A percentile compares a stretch with the other conserved stretches of the same genome.
These are phyloP conservation scores for Cladosporium sp. DNA, from an alignment of 2,329 filamentous ascomycete species.

Conservation along the genomic window DNA sequence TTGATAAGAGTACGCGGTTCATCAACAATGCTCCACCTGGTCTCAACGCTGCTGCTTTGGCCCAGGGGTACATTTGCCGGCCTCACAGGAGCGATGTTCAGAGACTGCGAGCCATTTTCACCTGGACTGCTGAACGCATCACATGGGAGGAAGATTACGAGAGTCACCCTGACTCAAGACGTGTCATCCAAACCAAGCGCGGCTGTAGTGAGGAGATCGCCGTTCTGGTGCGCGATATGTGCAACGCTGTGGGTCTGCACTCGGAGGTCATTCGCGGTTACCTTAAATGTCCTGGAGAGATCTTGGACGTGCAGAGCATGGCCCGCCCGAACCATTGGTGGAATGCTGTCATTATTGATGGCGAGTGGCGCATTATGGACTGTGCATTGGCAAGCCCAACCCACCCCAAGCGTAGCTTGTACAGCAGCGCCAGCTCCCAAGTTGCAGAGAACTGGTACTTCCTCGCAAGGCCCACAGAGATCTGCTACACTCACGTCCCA, in stretches of 20 bases:
- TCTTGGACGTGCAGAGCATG: slow-evolving; percentile 75
- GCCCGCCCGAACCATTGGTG: slow-evolving; percentile 96
- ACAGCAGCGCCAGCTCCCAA: slow-evolving; percentile 70
- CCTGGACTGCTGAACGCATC: slow-evolving; percentile 94
- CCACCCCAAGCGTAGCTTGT: slow-evolving; percentile 74
- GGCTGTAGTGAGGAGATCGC: slow-evolving; percentile 90
- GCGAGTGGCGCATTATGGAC: slow-evolving; percentile 95
- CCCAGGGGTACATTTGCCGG: slow-evolving; percentile 88
- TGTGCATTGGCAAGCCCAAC: slow-evolving; percentile 89
- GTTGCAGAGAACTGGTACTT: slow-evolving; percentile 91
- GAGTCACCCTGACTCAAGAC: slow-evolving; percentile 76
- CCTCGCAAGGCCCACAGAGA: slow-evolving; percentile 80
- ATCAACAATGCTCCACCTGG: slow-evolving; percentile 74
- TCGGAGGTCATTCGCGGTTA: slow-evolving; percentile 87
- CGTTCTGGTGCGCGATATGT: slow-evolving; percentile 88
- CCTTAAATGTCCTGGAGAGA: slow-evolving; percentile 84
- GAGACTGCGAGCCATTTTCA: slow-evolving; percentile 89
- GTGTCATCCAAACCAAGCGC: slow-evolving; percentile 79
- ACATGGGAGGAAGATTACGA: slow-evolving; percentile 95
- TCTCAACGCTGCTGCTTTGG: slow-evolving; percentile 77
- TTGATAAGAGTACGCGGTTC: slow-evolving; percentile 95
- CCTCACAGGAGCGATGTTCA: slow-evolving; percentile 95
- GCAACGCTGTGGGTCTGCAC: slow-evolving; percentile 79
- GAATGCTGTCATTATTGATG: slow-evolving; percentile 91
- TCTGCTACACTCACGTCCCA: slow-evolving; percentile 95